Evolutionary conservation across 176 grass and related monocot species (phyloP).

Genomic region (Zoysia pacifica): DNA sequence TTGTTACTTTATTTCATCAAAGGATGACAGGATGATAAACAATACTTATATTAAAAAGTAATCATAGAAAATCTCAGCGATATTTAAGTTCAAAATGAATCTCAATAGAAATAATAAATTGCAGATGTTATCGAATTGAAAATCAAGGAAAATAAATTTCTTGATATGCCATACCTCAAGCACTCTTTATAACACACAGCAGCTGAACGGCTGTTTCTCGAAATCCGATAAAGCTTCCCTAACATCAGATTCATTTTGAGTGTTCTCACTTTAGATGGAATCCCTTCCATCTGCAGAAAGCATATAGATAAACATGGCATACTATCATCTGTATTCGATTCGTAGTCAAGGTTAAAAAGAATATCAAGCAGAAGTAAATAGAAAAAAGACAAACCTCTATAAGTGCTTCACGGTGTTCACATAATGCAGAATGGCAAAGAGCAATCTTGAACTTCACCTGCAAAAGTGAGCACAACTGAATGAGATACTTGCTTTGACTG

Average conservation of each 20-base stretch:
- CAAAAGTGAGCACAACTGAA: constrained; percentile 35
- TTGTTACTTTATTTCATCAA: constrained; percentile 28
- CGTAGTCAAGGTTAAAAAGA: constrained; percentile 13
- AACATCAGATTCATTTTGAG: constrained; percentile 93
- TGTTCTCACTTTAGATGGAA: constrained; percentile 81
- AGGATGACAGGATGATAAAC: not conserved
- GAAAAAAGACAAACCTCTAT: constrained; percentile 58
- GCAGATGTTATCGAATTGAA: not conserved
- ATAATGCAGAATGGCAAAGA: constrained; percentile 78
- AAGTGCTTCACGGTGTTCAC: constrained; percentile 85
- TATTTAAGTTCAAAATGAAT: constrained; percentile 6
- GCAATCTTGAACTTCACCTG: constrained; percentile 97
- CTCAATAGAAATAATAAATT: constrained; percentile 16
- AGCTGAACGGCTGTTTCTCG: constrained; percentile 74
- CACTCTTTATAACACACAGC: constrained; percentile 95
- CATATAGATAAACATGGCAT: constrained; percentile 18
- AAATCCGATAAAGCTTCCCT: constrained; percentile 86
- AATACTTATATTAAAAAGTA: not conserved
- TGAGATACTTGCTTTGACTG: constrained; percentile 11
- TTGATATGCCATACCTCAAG: constrained; percentile 63
- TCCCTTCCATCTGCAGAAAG: constrained; percentile 89
- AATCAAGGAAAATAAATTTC: constrained; percentile 3
- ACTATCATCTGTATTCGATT: not conserved
- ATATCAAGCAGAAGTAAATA: constrained; percentile 19
- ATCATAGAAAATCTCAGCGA: constrained; percentile 6